Conservation (phyloP, 2,329 filamentous ascomycete genomes). For the Cladosporium sp. region DNA sequence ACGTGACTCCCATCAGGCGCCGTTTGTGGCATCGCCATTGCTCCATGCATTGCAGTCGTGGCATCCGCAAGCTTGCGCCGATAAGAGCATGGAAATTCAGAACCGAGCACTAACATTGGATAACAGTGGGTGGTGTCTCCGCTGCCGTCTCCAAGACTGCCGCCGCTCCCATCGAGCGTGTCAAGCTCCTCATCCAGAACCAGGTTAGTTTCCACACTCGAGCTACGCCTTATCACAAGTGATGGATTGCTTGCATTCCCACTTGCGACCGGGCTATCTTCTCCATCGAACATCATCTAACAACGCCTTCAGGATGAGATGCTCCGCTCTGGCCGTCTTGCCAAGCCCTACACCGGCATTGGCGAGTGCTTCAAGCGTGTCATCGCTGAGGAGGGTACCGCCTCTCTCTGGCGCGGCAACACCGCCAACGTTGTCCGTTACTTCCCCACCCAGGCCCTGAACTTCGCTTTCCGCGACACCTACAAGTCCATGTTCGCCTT, state of each 20-base stretch:
- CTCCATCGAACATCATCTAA: not conserved
- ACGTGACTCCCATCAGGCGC: conserved; percentile 49
- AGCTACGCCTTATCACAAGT: not conserved
- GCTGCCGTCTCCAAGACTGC: conserved; percentile 99
- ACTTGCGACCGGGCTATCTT: not conserved
- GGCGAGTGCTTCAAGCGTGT: conserved; percentile 93
- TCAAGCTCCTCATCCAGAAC: conserved; percentile 99
- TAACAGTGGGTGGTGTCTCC: conserved; percentile 96
- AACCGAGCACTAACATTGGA: conserved; percentile 39
- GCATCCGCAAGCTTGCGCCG: conserved; percentile 14
- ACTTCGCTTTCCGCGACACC: conserved; percentile 99
- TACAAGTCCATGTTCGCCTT: conserved; percentile 99
- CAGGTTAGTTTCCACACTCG: conserved; percentile 64
- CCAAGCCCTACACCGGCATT: conserved; percentile 95
- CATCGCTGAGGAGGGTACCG: conserved; percentile 82
- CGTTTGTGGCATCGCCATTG: not conserved
- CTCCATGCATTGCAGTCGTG: not conserved
- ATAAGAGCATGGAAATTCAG: conserved; percentile 27
- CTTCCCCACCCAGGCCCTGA: conserved; percentile 99
- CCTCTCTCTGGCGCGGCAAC: conserved; percentile 98
- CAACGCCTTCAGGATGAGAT: conserved; percentile 81
- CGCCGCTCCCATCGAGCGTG: conserved; percentile 99
- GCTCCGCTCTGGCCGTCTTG: conserved; percentile 96
- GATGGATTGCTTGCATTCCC: conserved; percentile 8
- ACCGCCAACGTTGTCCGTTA: conserved; percentile 99